Evolutionary conservation across 1,284 basidiomycete genomes (phyloP).

Genomic region (Ceratobasidium sp.): DNA sequence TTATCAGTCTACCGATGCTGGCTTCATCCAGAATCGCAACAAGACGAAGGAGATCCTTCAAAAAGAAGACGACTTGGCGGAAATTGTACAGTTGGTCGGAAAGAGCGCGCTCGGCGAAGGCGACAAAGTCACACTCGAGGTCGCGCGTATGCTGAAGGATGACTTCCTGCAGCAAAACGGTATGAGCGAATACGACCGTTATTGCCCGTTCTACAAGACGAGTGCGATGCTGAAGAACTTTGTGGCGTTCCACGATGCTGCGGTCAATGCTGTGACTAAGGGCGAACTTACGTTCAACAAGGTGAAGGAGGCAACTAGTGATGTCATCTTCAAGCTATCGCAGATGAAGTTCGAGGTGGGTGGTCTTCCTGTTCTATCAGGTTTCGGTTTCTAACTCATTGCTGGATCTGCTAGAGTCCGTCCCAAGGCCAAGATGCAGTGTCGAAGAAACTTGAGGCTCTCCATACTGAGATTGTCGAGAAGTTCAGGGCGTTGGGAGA

Average conservation of each 20-base stretch:
- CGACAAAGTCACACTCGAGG: constrained; percentile 99
- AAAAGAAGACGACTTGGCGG: constrained; percentile 98
- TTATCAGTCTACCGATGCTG: constrained; percentile 85
- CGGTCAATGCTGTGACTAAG: constrained; percentile 86
- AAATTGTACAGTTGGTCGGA: constrained; percentile 99
- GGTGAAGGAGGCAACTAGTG: constrained; percentile 89
- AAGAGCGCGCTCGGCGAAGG: constrained; percentile 97
- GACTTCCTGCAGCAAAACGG: constrained; percentile 99
- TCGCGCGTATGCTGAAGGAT: constrained; percentile 97
- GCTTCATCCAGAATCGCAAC: constrained; percentile 92
- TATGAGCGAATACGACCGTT: constrained; percentile 97
- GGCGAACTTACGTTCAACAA: constrained; percentile 93
- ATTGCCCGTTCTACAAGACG: constrained; percentile 99
- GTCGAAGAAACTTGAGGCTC: constrained; percentile 81
- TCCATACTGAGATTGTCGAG: constrained; percentile 88
- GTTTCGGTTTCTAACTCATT: constrained; percentile 40
- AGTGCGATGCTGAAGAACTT: constrained; percentile 96
- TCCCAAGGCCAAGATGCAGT: constrained; percentile 88
- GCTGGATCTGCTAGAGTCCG: constrained; percentile 69
- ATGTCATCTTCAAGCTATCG: constrained; percentile 95
- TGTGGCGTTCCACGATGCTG: constrained; percentile 93
- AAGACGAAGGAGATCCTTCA: constrained; percentile 97
- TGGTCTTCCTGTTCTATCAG: constrained; percentile 21
- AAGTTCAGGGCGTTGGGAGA: constrained; percentile 90
- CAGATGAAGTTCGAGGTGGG: constrained; percentile 98